Evolutionary conservation across 176 grass and related monocot species (phyloP), one percentile per base, ranked within the genome.

Genomic region (Zizania latifolia): DNA sequence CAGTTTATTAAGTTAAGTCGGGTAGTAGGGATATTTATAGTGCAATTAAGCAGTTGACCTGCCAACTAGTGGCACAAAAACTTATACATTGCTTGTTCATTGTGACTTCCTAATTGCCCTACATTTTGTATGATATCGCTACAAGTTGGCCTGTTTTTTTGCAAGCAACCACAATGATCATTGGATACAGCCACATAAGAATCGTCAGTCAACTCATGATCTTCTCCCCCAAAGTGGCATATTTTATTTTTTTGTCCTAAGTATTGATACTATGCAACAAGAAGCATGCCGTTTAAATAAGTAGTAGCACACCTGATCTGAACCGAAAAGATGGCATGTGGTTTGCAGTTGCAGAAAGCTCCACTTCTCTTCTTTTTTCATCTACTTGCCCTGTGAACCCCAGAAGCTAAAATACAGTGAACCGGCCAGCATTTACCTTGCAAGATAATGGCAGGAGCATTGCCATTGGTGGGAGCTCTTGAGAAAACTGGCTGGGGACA

Each of bases 341-440:
- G 64, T 70, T 76, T 70, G 57, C 70, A 70, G 77, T 62, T 75
- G 43, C 30, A 44, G 55, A 44, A 76, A 71, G 71, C 8, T 81
- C 53, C 1, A 30, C 9, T 70, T 37, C 60, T 75, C n/a, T 21
- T 53, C 7, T 81, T 43, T 70, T 80, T 39, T 68, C 37, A 45
- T 48, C 61, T 72, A 73, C 36, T 74, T 68, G 69, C 38, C 48
- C 10, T 79, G 37, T 79, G 76, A 48, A 31, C 58, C 31, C 22
- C 13, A 40, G 54, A 56, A 36, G 10, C 50, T 10, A 3, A 56
- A 37, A 10, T 33, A 12, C 48, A 34, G 15, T 11, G 29, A 70
- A 54, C n/a, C 17, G 22, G 48, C 8, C 2, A 43, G 35, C 35
- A 14, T 22, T 51, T 66, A 41, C 3, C 17, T 39, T 32, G 60